Base-by-base conservation (phyloP, 2,329 filamentous ascomycete species). In the Pseudocercospora fuligena region DNA sequence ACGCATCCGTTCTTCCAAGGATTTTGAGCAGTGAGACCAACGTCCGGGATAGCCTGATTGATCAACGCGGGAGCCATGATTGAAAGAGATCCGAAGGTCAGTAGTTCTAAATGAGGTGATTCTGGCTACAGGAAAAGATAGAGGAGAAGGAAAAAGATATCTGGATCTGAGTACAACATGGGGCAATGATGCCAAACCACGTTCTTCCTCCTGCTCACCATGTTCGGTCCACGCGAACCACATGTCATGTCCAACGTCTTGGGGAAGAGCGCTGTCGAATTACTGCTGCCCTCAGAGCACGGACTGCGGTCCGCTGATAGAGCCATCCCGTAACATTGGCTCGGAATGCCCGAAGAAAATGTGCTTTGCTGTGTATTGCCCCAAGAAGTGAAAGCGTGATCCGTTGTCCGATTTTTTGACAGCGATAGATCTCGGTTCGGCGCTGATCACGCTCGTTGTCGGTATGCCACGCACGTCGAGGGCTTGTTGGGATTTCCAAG, bases 1-100 rank as follows among this genome's bases (percentile, higher is more conserved):
- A 77, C 0, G 87, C 85, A 70, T 90, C 88, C 0, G 88, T 89
- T 9, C 88, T 81, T 0, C 87, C 87, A 60, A 19, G 54, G 54
- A 25, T 33, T 58, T 21, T 58, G 29, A 21, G 29, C 54, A 40
- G 29, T 29, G 21, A 40, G 33, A 21, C 54, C 25, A 27, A 36
- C 29, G 33, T 23, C 33, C n/a, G 54, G 54, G 8, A 58, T n/a
- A 9, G 54, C 25, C n/a, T 58, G 29, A 21, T 33, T 40, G 14
- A 58, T 58, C 29, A 58, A 25, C 19, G 54, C 54, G 7, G 54
- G 54, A 33, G 54, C 25, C 54, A 58, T 58, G 12, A 33, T 46
- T n/a, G 19, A 21, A 16, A 3, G 43, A 16, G 43, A 8, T 46
- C 5, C 3, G 16, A 8, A n/a, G 19, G 43, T 46, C 43, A n/a